Evolutionary conservation across 23 red algal species (phyloP), one percentile per base, ranked within the genome.

Genomic region (Pyropia yezoensis): DNA sequence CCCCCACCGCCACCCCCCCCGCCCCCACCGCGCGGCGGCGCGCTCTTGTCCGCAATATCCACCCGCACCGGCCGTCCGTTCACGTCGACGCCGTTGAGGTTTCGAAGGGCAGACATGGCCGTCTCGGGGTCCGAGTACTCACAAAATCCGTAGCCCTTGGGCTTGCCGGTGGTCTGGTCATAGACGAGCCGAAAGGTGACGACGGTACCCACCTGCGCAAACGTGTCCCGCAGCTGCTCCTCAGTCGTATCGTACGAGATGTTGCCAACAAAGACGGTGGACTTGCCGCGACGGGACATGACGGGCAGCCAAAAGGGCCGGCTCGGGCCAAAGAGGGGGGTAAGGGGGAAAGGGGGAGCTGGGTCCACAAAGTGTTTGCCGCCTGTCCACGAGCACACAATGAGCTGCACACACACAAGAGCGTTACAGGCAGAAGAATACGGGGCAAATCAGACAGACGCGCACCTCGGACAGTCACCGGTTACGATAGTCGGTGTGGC

Each of bases 61-160:
- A 94, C 80, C 13, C 89, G 89, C 45, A 94, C 69, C 27, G 71
- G 80, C 7, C 89, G 79, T 17, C 89, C 89, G 22, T 79, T 79
- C 1, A 96, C 61, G 50, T 76, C 80, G 14, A 78, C 77, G 11
- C 84, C 84, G 71, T 96, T 96, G 14, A 96, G 76, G 39, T 96
- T 96, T 56, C 92, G 83, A 3, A 88, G 62, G 21, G 92, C 92
- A 59, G 62, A 74, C 76, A 89, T 79, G 18, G 92, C 92, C 50
- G 86, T 96, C 68, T 96, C 92, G 13, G 87, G 70, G 70, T 96
- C 92, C 51, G 76, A 72, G 71, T 96, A 96, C 54, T 96, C 92
- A 63, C 92, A 96, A 59, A 96, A 96, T 20, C 85, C 92, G 49
- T 71, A 96, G 11, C 92, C 92, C 50, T 96, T 96, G 1, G 92